Percentiles rank a stretch among this genome's conserved stretches.
These are phyloP conservation scores for Cyclotella baltica DNA, from an alignment of 108 stramenopile genomes.

Conservation along the genomic window DNA sequence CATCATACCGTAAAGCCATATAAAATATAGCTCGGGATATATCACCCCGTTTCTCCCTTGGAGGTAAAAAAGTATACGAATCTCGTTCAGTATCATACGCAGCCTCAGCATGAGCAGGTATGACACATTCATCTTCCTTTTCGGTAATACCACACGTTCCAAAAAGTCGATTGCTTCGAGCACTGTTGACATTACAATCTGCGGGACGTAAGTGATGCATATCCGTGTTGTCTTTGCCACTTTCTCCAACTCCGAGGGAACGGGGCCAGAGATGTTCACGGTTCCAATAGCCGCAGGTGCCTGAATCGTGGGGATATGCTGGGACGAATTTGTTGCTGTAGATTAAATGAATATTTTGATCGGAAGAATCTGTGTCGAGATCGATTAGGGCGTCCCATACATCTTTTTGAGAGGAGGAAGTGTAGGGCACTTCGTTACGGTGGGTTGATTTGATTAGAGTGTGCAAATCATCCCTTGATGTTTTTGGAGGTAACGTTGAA, in stretches of 20 bases:
- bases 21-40: slow-evolving; percentile 82
- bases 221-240: slow-evolving; percentile 56
- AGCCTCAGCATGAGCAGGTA: slow-evolving; percentile 56
- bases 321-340: slow-evolving; percentile 49
- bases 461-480: slow-evolving; percentile 36
- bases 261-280: slow-evolving; percentile 76
- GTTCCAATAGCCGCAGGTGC: slow-evolving; percentile 69
- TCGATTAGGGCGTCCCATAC: slow-evolving; percentile 72
- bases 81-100: slow-evolving; percentile 52
- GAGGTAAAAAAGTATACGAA: slow-evolving; percentile 54
- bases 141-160: slow-evolving; percentile 43
- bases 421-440: slow-evolving; percentile 63
- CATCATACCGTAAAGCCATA: slow-evolving; percentile 78
- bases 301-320: slow-evolving; percentile 33
- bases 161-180: slow-evolving; percentile 66
- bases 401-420: slow-evolving; percentile 48
- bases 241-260: slow-evolving; percentile 41
- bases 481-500: neutral
- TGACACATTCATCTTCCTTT: slow-evolving; percentile 21
- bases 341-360: slow-evolving; percentile 49
- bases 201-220: slow-evolving; percentile 71
- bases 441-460: slow-evolving; percentile 51
- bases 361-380: slow-evolving; percentile 53
- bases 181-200: slow-evolving; percentile 74
- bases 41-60: slow-evolving; percentile 66